Evolutionary conservation across 2,329 filamentous ascomycete genomes (phyloP).

Genomic region (Alternaria gaisen): DNA sequence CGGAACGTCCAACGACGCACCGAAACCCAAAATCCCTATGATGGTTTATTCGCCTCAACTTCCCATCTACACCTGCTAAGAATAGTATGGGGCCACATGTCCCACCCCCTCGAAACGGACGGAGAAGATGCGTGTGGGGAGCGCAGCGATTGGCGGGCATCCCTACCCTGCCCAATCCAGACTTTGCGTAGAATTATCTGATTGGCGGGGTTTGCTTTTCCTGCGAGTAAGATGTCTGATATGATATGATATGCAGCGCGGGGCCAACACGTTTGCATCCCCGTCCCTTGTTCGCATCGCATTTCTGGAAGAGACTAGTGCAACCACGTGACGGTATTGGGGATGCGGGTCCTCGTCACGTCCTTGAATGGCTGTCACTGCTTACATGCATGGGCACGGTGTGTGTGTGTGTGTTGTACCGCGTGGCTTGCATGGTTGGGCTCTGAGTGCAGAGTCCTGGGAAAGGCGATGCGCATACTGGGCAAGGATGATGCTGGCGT

Average conservation of each 20-base stretch:
- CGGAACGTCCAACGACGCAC: conserved; percentile 18
- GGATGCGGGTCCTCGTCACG: conserved; percentile 5
- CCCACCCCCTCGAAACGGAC: background rate
- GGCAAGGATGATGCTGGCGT: conserved; percentile 4
- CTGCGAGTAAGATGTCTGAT: background rate
- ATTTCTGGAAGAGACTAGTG: background rate
- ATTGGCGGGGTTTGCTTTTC: background rate
- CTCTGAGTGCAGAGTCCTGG: conserved; percentile 1
- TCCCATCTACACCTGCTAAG: background rate
- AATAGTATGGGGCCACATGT: background rate
- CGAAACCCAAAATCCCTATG: conserved; percentile 4
- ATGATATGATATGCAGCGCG: conserved; percentile 5
- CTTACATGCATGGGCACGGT: conserved; percentile 13
- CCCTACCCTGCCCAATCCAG: background rate
- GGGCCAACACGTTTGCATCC: background rate
- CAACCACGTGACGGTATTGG: conserved; percentile 7
- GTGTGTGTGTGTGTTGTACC: conserved; percentile 13
- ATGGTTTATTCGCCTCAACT: conserved; percentile 3
- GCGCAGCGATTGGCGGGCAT: conserved; percentile 4
- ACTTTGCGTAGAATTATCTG: background rate
- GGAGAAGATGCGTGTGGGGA: conserved; percentile 9
- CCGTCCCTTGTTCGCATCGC: background rate
- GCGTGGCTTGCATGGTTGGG: conserved; percentile 21
- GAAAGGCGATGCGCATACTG: background rate
- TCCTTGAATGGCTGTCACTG: conserved; percentile 1